phyloP scores from a whole-genome alignment of 192 early-diverging fungal species.

The Gaertneriomyces sp. region DNA sequence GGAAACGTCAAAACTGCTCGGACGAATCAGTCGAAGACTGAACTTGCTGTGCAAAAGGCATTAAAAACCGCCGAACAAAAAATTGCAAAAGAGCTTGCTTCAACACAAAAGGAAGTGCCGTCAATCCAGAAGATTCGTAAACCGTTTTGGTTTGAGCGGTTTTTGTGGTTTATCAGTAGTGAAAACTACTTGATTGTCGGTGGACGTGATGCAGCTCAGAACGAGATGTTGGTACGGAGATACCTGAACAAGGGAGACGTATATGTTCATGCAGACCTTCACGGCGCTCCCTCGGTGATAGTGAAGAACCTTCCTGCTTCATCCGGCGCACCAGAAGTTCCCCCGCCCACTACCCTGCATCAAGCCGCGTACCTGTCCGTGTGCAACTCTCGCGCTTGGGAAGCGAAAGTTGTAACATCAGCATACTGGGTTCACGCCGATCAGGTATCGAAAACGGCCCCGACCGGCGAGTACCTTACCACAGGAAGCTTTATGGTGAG shows the following conservation, averaged over 20 bases:
- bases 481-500: constrained; percentile 91
- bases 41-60: constrained; percentile 78
- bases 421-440: constrained; percentile 91
- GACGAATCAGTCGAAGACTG: constrained; percentile 86
- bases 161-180: constrained; percentile 88
- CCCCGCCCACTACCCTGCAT: constrained; percentile 85
- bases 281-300: constrained; percentile 85
- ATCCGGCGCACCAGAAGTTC: constrained; percentile 17
- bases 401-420: constrained; percentile 89
- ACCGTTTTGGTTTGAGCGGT: constrained; percentile 98
- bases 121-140: constrained; percentile 83
- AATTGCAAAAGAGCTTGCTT: constrained; percentile 75
- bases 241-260: constrained; percentile 70
- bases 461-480: constrained; percentile 85
- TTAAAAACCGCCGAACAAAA: constrained; percentile 88
- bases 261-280: constrained; percentile 89
- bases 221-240: constrained; percentile 83
- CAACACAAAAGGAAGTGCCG: constrained; percentile 63
- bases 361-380: constrained; percentile 97
- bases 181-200: constrained; percentile 93
- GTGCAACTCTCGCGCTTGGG: constrained; percentile 93
- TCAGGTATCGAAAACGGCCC: constrained; percentile 86
- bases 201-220: constrained; percentile 89
- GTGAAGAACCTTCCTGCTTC: constrained; percentile 71
- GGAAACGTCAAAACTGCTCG: constrained; percentile 77